Conservation (phyloP, 2,329 filamentous ascomycete species). For the Arachnomyces sp. region DNA sequence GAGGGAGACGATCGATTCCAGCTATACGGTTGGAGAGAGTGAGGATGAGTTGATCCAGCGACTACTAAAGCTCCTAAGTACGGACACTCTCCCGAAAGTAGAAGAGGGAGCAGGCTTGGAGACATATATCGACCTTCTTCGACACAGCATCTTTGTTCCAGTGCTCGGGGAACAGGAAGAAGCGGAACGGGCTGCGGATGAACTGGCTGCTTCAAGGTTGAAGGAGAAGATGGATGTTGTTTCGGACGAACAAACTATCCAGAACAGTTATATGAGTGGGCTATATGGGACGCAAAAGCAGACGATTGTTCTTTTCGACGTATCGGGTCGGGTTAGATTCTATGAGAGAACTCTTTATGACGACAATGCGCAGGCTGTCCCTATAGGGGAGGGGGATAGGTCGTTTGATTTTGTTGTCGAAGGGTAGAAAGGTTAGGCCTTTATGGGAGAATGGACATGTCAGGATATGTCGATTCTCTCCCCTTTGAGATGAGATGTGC, state of each 20-base stretch:
- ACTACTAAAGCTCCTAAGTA: constrained; percentile 46
- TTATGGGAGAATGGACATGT: no score
- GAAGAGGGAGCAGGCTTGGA: constrained; percentile 45
- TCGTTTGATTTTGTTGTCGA: constrained; percentile 30
- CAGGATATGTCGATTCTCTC: no score
- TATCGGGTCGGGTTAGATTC: constrained; percentile 51
- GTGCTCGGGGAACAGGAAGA: constrained; percentile 44
- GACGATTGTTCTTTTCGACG: constrained; percentile 51
- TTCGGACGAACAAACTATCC: constrained; percentile 13
- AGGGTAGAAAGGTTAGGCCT: neutral
- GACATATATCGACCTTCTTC: constrained; percentile 48
- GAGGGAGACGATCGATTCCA: constrained; percentile 41
- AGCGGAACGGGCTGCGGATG: constrained; percentile 25
- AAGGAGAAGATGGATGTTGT: constrained; percentile 16
- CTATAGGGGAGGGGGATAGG: constrained; percentile 40
- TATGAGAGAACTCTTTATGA: constrained; percentile 57
- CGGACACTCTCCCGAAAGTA: constrained; percentile 49
- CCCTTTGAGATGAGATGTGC: no score
- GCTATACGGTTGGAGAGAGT: constrained; percentile 34
- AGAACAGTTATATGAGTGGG: constrained; percentile 36
- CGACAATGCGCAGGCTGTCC: constrained; percentile 41
- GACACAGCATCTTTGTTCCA: constrained; percentile 56
- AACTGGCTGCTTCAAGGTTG: constrained; percentile 29
- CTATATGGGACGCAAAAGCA: constrained; percentile 60
- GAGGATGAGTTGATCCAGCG: constrained; percentile 45